Evolutionary conservation across 768 basidiomycete genomes (phyloP), one percentile per base, ranked within the genome.

Genomic region (Daedalea quercina): DNA sequence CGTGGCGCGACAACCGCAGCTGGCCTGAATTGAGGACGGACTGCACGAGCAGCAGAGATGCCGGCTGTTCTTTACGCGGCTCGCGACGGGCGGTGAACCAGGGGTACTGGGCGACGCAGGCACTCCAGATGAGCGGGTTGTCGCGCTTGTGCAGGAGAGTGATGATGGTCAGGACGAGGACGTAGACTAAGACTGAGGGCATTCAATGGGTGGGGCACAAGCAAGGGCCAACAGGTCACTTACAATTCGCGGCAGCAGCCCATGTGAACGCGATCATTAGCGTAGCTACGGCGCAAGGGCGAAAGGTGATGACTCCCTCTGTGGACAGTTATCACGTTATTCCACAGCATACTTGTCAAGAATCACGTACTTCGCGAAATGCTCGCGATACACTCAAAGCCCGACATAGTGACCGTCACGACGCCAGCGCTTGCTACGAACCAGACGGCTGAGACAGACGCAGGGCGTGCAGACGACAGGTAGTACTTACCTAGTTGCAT

Each of bases 131-230:
- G 6, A 65, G 64, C 22, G 72, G 65, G 57, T 81, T 77, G 12
- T 74, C 69, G 48, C 66, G 68, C 41, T 72, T 61, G 55, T 73
- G 70, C 17, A 75, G 67, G 43, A 78, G 57, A 42, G 74, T 69
- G 11, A 73, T 66, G n/a, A 74, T 61, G 20, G 76, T 62, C 50
- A 87, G 65, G 12, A 73, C 60, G n/a, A 72, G 60, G 48, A 84
- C 69, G 64, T 87, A 87, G n/a, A 69, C 54, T 44, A 86, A 63
- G 48, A 86, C 85, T 88, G n/a, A n/a, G n/a, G n/a, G n/a, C n/a
- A 35, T 11, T 44, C 50, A 24, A 9, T 19, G 48, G n/a, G 9
- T 3, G 3, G 11, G 45, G 53, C 43, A 28, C 8, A 28, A 19
- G 8, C 9, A 49, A n/a, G 37, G 44, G 46, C 6, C 9, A 13